Base-by-base conservation (phyloP, 2,329 filamentous ascomycete genomes). In the Fusarium falciforme region DNA sequence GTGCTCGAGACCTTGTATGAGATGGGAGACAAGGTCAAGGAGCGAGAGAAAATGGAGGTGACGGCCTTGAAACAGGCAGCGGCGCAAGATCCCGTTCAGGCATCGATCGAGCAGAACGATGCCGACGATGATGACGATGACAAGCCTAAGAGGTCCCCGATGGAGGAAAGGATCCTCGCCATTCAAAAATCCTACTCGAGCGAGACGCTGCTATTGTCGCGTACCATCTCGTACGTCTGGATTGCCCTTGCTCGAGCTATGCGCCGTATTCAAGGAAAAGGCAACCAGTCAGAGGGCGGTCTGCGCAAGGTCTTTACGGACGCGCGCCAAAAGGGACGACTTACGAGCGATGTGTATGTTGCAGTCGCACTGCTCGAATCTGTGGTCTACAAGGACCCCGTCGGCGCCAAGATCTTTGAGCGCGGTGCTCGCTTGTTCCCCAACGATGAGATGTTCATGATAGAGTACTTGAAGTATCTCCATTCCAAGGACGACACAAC, bases 381-480 rank as follows among this genome's bases (percentile, higher is more conserved):
- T 80, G 92, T 97, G 77, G 97, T 97, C 76, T 99, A 99, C 83
- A 96, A 97, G 79, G 96, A 98, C 78, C 90, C 92, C 1, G 94
- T 96, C 1, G 96, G 95, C 2, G 94, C 93, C 49, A 98, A 96
- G 84, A 98, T 99, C 69, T 97, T 98, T 76, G 96, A 99, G 81
- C 93, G 96, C 54, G 96, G 96, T 22, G 92, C 96, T 73, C 96
- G 94, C 79, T 87, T 99, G 14, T 99, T 98, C 80, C 96, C 96
- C 0, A 94, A 97, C 58, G 96, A 98, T 78, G 95, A 98, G 81
- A 89, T 91, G 67, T 98, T 98, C 83, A 94, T 97, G 72, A 89
- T 99, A 61, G 95, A 98, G 82, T 98, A 99, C 82, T 88, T 99
- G 77, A 98, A 98, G 85, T 96, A 98, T 82, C 86, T 99, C 68